A percentile compares a stretch with the other conserved stretches of the same genome.
Conservation (phyloP, 2,329 filamentous ascomycete species). For the Xylariales sp. region DNA sequence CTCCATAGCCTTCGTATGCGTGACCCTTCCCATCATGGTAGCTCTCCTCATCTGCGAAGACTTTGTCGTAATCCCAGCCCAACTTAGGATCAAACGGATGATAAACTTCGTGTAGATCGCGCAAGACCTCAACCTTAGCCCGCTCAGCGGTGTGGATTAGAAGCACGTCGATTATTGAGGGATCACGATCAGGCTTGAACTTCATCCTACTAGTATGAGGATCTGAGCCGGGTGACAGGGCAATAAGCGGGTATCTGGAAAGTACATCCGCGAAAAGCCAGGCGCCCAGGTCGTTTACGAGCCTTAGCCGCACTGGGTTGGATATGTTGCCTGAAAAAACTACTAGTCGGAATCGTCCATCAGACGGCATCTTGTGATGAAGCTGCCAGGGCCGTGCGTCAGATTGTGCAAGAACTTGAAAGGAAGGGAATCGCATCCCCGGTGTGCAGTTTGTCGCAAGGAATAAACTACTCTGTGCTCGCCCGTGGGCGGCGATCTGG, state of each 20-base stretch:
- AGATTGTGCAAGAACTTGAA: constrained; percentile 69
- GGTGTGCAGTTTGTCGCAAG: constrained; percentile 59
- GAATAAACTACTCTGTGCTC: constrained; percentile 50
- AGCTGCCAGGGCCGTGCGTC: constrained; percentile 68
- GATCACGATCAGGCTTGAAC: constrained; percentile 54
- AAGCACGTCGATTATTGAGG: constrained; percentile 66
- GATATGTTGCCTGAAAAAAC: constrained; percentile 71
- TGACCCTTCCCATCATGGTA: constrained; percentile 65
- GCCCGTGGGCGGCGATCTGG: constrained; percentile 9
- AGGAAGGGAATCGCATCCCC: constrained; percentile 69
- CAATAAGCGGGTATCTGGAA: constrained; percentile 49
- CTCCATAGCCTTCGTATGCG: constrained; percentile 68
- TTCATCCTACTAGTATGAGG: constrained; percentile 32
- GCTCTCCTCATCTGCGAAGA: constrained; percentile 65
- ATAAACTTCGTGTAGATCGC: constrained; percentile 62
- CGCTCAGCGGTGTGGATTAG: constrained; percentile 68
- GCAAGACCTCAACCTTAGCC: constrained; percentile 59
- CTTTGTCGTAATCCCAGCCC: constrained; percentile 68
- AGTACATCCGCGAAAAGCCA: constrained; percentile 58
- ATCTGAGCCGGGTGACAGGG: constrained; percentile 40
- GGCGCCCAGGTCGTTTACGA: constrained; percentile 57
- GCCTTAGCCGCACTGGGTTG: constrained; percentile 54
- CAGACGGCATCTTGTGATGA: constrained; percentile 65
- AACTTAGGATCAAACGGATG: constrained; percentile 58
- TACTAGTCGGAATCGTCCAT: constrained; percentile 69